Evolutionary conservation across 352 stramenopile genomes (phyloP).

Genomic region (Pythium brachiatum): DNA sequence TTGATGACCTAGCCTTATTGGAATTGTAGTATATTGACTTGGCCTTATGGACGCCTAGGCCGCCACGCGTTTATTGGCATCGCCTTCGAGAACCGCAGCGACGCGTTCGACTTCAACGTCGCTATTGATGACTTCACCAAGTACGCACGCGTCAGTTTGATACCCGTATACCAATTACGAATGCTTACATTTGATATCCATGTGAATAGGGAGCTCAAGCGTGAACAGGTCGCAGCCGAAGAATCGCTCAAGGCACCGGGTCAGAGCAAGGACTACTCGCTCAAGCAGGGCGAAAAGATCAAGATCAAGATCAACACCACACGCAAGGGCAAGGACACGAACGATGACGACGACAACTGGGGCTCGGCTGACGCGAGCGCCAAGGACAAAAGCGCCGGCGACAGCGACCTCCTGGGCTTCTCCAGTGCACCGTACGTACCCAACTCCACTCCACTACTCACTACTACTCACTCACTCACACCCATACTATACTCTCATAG

Average conservation of each 20-base stretch:
- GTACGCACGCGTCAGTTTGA: constrained; percentile 25
- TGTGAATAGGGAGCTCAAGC: constrained; percentile 48
- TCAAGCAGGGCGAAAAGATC: constrained; percentile 93
- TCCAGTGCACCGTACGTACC: constrained; percentile 25
- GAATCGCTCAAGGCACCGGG: constrained; percentile 32
- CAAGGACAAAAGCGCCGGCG: constrained; percentile 28
- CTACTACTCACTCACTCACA: too few species aligned
- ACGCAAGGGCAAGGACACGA: constrained; percentile 46
- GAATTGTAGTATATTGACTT: neutral
- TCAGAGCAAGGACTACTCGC: constrained; percentile 83
- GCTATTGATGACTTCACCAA: constrained; percentile 88
- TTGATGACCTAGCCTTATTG: neutral
- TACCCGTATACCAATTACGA: neutral
- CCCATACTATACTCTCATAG: too few species aligned
- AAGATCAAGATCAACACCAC: constrained; percentile 79
- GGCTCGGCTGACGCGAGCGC: constrained; percentile 22
- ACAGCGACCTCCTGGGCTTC: constrained; percentile 40
- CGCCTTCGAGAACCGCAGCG: constrained; percentile 92
- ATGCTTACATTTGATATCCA: neutral
- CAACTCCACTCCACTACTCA: neutral
- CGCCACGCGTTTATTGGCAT: constrained; percentile 92
- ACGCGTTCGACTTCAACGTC: constrained; percentile 95
- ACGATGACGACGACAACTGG: constrained; percentile 33
- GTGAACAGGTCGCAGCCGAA: constrained; percentile 45
- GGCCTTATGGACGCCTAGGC: constrained; percentile 28